phyloP scores from a whole-genome alignment of 1,284 basidiomycete species.

The Ganoderma sp. region DNA sequence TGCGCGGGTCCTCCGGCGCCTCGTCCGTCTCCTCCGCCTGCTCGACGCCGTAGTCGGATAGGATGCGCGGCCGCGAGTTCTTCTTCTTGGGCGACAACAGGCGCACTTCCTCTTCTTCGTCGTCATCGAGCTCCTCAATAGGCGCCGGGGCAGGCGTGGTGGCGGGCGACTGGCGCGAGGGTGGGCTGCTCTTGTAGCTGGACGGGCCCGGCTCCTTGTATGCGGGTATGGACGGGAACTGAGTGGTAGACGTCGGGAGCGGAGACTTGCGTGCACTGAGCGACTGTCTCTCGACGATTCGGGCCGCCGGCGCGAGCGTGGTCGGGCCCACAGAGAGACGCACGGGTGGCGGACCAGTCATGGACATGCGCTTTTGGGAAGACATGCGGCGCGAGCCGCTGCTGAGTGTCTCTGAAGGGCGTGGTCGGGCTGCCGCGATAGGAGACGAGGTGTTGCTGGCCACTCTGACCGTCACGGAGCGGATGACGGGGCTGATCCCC shows the following conservation, averaged over 20 bases:
- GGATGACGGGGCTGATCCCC: slow-evolving; percentile 29
- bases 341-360: slow-evolving; percentile 12
- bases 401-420: slow-evolving; percentile 9
- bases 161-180: not conserved
- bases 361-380: slow-evolving; percentile 21
- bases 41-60: slow-evolving; percentile 29
- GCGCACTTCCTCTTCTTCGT: slow-evolving; percentile 25
- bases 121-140: slow-evolving; percentile 19
- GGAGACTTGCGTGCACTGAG: slow-evolving; percentile 17
- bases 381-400: slow-evolving; percentile 19
- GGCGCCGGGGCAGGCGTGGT: not conserved
- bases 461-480: slow-evolving; percentile 26
- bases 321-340: not conserved
- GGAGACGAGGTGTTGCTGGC: not conserved
- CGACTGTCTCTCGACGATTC: slow-evolving; percentile 11
- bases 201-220: slow-evolving; percentile 6
- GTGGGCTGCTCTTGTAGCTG: slow-evolving; percentile 10
- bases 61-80: slow-evolving; percentile 23
- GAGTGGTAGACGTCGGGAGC: not conserved
- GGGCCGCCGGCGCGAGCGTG: not conserved
- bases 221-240: not conserved
- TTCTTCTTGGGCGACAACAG: slow-evolving; percentile 29
- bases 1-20: slow-evolving; percentile 3
- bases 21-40: slow-evolving; percentile 4
- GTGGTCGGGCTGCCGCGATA: slow-evolving; percentile 6